Evolutionary conservation across 1,284 basidiomycete species (phyloP), one percentile per base, ranked within the genome.

Genomic region (Athelia psychrophila): DNA sequence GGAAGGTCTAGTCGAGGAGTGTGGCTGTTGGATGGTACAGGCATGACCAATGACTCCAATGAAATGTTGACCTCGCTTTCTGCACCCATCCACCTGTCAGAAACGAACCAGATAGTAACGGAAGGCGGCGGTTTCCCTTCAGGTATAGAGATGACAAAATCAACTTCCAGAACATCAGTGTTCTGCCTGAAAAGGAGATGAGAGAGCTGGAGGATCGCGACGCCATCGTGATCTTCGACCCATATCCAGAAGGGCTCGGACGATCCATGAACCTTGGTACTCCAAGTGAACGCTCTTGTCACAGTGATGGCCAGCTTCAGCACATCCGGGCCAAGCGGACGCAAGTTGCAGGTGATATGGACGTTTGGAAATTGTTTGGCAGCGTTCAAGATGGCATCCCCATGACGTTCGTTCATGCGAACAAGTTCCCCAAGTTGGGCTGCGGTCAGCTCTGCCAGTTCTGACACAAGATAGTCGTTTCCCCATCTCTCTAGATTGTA

Each of bases 161-260:
- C 86, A n/a, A 89, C 70, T 49, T 86, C 76, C 38, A 93, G 55
- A 15, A 64, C 44, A 16, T 77, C 63, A 25, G 84, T 89, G n/a
- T 78, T 76, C 57, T 83, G 81, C 35, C 88, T 83, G 57, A 97
- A 80, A 22, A 86, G 64, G 27, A 95, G 70, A 60, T 87, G 85
- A 1, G 86, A 75, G 57, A 91, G 80, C 63, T 97, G 93, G n/a
- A 96, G 77, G 60, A 99, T 97, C 36, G 83, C 80, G 18, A 80
- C 62, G 9, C 86, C 89, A 44, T 90, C 80, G 30, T 88, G 79
- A 62, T 96, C 93, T 71, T 99, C 95, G 5, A 98, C 76, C 96
- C 97, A 99, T 47, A 99, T 71, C 84, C 94, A 97, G 72, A 99
- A 98, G 1, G 93, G 89, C 67, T 99, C 93, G 0, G 77, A 74